Evolutionary conservation across 129 eudicot species (phyloP).

Genomic region (Silybum marianum): DNA sequence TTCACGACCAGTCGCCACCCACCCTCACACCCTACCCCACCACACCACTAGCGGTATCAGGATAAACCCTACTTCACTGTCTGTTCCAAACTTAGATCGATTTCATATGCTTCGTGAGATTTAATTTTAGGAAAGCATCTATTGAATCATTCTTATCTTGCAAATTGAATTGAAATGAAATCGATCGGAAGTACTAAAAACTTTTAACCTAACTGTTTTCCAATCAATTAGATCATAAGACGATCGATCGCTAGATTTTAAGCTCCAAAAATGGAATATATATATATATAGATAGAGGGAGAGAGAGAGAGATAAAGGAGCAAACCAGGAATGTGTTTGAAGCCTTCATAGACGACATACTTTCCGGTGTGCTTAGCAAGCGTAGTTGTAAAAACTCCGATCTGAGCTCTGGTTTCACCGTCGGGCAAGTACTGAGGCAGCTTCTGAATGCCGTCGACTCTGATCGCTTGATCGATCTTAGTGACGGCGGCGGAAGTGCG

Average conservation of each 20-base stretch:
- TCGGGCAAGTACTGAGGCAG: conserved; percentile 23
- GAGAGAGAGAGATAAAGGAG: neutral
- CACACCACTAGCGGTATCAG: neutral
- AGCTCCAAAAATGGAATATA: neutral
- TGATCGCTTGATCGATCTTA: conserved; percentile 20
- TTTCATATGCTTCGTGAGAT: neutral
- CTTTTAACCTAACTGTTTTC: neutral
- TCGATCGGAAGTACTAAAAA: neutral
- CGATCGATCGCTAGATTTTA: neutral
- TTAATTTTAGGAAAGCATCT: neutral
- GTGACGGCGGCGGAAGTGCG: conserved; percentile 11
- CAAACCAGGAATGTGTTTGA: conserved; percentile 29
- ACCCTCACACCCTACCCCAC: too few relatives aligned
- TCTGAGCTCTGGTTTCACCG: conserved; percentile 8
- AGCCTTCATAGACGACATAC: conserved; percentile 28
- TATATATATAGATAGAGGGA: too few relatives aligned
- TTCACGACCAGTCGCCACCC: too few relatives aligned
- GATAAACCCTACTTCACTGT: neutral
- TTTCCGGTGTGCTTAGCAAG: conserved; percentile 17
- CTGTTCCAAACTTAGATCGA: neutral
- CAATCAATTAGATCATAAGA: neutral
- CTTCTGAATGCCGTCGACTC: conserved; percentile 14
- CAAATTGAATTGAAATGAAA: neutral
- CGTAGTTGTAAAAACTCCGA: conserved; percentile 19
- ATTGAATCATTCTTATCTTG: neutral